Conservation (phyloP, 768 basidiomycete genomes). For the Peribolospora baueri region DNA sequence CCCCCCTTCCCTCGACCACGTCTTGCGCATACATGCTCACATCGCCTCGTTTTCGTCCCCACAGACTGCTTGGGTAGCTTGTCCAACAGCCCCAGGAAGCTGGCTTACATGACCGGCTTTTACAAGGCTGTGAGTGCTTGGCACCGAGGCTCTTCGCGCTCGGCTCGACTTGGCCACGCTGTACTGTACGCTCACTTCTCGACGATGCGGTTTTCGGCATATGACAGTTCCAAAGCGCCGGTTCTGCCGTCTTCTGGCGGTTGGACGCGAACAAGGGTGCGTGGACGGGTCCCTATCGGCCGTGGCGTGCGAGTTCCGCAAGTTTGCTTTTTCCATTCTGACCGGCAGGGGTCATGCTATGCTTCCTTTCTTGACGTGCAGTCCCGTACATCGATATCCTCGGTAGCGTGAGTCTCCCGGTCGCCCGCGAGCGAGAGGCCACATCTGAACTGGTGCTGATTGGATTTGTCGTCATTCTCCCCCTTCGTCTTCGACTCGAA, state of each 20-base stretch:
- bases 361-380: no score
- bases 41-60: neutral
- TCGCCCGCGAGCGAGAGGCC: no score
- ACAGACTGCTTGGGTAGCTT: conserved; percentile 32
- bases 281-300: neutral
- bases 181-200: conserved; percentile 20
- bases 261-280: conserved; percentile 3
- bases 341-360: no score
- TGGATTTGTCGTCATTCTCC: no score
- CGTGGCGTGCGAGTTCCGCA: neutral
- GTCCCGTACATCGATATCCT: no score
- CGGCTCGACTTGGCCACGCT: neutral
- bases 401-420: no score
- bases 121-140: conserved; percentile 1
- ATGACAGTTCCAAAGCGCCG: conserved; percentile 11
- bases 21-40: no score
- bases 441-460: no score
- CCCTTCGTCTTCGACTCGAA: conserved; percentile 5
- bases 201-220: neutral
- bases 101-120: conserved; percentile 57
- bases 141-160: neutral
- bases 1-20: neutral
- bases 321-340: no score
- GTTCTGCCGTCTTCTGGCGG: conserved; percentile 9
- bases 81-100: conserved; percentile 55